Conservation (phyloP, 805 yeast species). For the Lipomyces japonicus region DNA sequence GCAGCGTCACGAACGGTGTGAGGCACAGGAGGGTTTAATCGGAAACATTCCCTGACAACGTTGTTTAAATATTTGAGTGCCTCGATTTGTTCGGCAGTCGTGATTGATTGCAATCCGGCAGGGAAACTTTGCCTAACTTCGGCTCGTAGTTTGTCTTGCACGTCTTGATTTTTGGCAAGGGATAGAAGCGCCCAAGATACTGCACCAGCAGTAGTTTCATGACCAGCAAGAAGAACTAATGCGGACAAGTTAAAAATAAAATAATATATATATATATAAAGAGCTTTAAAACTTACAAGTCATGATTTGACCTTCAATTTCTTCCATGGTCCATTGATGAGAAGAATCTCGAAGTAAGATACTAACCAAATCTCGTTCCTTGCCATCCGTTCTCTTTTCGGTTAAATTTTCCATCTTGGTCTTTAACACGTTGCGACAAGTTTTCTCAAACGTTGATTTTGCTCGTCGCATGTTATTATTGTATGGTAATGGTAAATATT, state of each 20-base stretch:
- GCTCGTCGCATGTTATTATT: slow-evolving; percentile 13
- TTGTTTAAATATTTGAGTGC: slow-evolving; percentile 17
- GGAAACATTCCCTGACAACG: slow-evolving; percentile 15
- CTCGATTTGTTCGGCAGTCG: slow-evolving; percentile 12
- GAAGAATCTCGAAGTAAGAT: slow-evolving; percentile 11
- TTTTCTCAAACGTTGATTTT: slow-evolving; percentile 8
- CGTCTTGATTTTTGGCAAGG: slow-evolving; percentile 13
- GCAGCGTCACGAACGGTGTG: slow-evolving; percentile 20
- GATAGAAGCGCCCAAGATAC: slow-evolving; percentile 11
- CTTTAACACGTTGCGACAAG: slow-evolving; percentile 7
- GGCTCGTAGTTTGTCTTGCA: slow-evolving; percentile 17
- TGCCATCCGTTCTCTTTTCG: slow-evolving; percentile 11
- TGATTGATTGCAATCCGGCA: slow-evolving; percentile 9
- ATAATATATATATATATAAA: background rate
- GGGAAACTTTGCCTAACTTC: slow-evolving; percentile 21
- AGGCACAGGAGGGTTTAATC: slow-evolving; percentile 18
- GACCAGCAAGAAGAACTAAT: slow-evolving; percentile 23
- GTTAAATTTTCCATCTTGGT: slow-evolving; percentile 8
- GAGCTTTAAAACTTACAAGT: slow-evolving; percentile 10
- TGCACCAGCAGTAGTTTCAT: slow-evolving; percentile 24
- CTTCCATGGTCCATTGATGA: slow-evolving; percentile 20
- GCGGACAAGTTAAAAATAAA: background rate
- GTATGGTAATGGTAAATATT: slow-evolving; percentile 10
- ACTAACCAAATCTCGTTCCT: slow-evolving; percentile 21
- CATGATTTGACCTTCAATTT: slow-evolving; percentile 23